Base-by-base conservation (phyloP, 805 yeast species). In the Candida easanensis region DNA sequence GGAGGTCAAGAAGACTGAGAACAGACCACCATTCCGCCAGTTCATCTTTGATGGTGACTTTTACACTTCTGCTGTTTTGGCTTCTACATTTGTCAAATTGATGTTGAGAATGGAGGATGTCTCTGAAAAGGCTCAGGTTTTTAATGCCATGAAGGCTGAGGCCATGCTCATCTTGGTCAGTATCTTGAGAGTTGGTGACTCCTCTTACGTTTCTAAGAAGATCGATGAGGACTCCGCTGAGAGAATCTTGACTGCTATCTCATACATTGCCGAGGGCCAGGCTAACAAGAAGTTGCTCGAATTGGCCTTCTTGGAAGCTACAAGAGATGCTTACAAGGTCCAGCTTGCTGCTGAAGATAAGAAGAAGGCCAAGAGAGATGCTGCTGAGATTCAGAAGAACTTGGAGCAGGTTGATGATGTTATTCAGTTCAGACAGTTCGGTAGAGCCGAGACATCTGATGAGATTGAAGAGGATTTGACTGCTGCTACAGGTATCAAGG, bases 141-240 rank as follows among this genome's bases (percentile, higher is more conserved):
- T 82, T 51, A 91, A 93, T 64, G 95, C 95, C 13, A 74, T 88
- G 58, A 87, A 84, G 57, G 98, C 98, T 18, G 99, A 93, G 69
- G 97, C 97, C 14, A 74, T 91, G 71, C 77, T 93, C 57, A 84
- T 88, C 47, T 77, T 95, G 81, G 96, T 95, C 42, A 88, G 97
- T 27, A 83, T 91, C 39, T 71, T 93, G 48, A 79, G 99, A 61
- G 91, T 80, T 32, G 96, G 96, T 38, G 86, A 88, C 53, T 77
- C 93, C 11, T 64, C 75, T 15, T 70, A 74, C 44, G 91, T 79
- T 19, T 73, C 79, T 49, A 81, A 83, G 60, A 79, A 79, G 56
- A 89, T 91, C 50, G 97, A 93, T 61, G 99, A 93, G 68, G 99
- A 95, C 67, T 87, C 97, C 3, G 80, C 85, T n/a, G 99, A 93